Base-by-base conservation (phyloP, 108 stramenopile species). In the Hondaea fermentalgiana region DNA sequence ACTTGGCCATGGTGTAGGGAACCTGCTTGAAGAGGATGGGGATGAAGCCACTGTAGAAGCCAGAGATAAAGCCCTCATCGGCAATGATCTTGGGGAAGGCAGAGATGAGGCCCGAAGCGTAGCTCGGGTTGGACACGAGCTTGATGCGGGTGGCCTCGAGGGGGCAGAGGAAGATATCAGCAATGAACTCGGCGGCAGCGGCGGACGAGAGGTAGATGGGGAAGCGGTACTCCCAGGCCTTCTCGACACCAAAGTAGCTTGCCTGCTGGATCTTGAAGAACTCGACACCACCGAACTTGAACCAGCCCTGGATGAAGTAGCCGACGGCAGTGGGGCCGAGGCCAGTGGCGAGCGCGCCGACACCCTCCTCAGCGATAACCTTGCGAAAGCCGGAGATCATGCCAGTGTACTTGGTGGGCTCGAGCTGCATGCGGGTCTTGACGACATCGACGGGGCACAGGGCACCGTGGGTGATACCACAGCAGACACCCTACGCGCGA, bases 1-100 rank as follows among this genome's bases (percentile, higher is more conserved):
- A 98, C 93, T 99, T 99, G 72, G 97, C 97, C 96, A 98, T 97
- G 88, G 99, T 99, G 96, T 98, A 98, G 45, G 99, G 99, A 91
- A 99, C 94, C 93, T 99, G 99, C 94, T 98, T 98, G 91, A 96
- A 95, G 88, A 98, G 94, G 90, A 99, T 98, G 89, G 99, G 99
- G 64, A 93, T 59, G 90, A 99, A 96, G 87, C 98, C 98, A 53
- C 96, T 93, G 95, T 98, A 99, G 93, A 99, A 98, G 87, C 98
- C 99, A 16, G 93, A 93, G 89, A 98, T 89, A 47, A 93, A 59
- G 57, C 92, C 92, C 72, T 93, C 92, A 60, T 93, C 87, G 92
- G 90, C 93, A 59, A 95, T 76, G 94, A 99, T 96, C 94, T 97
- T 97, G 42, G 88, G 90, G 89, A 97, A 95, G 58, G 97, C 98